phyloP scores from a whole-genome alignment of 2,329 filamentous ascomycete species.

The Coniosporium tulheliwenetii region DNA sequence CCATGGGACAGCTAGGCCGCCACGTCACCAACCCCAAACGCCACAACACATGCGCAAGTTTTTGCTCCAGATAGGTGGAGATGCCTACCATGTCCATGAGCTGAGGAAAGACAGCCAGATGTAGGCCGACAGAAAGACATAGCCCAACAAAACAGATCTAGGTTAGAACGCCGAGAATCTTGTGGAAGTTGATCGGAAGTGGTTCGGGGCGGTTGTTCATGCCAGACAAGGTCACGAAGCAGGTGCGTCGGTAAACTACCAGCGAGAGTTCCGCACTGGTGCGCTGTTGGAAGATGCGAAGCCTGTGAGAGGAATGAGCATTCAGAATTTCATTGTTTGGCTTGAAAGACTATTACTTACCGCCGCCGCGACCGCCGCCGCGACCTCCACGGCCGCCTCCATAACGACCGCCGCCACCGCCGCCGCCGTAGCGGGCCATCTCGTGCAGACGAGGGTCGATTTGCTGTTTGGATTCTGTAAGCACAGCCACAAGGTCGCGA shows the following conservation, averaged over 20 bases:
- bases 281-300: conserved; percentile 43
- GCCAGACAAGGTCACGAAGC: too few relatives aligned
- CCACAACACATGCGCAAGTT: too few relatives aligned
- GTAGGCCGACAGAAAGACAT: too few relatives aligned
- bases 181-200: too few relatives aligned
- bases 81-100: too few relatives aligned
- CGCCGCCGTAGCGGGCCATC: conserved; percentile 86
- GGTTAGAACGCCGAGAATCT: too few relatives aligned
- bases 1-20: too few relatives aligned
- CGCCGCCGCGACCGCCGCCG: conserved; percentile 38
- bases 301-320: conserved; percentile 13
- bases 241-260: conserved; percentile 25
- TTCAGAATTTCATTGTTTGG: conserved; percentile 8
- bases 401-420: conserved; percentile 54
- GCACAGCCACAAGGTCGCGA: conserved; percentile 85
- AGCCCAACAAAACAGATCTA: too few relatives aligned
- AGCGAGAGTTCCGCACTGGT: conserved; percentile 41
- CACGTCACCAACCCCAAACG: too few relatives aligned
- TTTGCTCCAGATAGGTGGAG: too few relatives aligned
- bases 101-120: too few relatives aligned
- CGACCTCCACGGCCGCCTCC: conserved; percentile 53
- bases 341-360: conserved; percentile 5
- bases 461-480: conserved; percentile 94
- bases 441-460: conserved; percentile 91
- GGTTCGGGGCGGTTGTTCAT: too few relatives aligned